Conservation (phyloP, 1,284 basidiomycete species). For the Apiotrichum domesticum region DNA sequence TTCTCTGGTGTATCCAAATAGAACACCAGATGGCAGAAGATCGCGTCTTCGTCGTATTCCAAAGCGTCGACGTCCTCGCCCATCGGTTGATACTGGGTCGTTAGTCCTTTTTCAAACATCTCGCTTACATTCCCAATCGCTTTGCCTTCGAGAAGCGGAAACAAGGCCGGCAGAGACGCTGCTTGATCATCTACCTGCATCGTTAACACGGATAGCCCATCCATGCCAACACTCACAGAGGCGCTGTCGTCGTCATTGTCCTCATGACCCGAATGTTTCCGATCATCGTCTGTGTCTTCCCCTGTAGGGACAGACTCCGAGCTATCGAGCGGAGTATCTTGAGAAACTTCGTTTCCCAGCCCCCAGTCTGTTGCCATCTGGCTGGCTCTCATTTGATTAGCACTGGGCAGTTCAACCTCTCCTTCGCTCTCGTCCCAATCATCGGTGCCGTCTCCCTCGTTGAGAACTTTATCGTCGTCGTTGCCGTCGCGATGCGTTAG, state of each 20-base stretch:
- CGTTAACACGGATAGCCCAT: too few species aligned
- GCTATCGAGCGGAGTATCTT: too few species aligned
- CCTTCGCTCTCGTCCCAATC: constrained; percentile 37
- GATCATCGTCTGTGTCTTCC: constrained; percentile 10
- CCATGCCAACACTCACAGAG: neutral
- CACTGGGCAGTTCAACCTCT: neutral
- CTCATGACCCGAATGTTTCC: constrained; percentile 17
- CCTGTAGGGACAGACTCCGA: too few species aligned
- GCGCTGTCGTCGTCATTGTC: constrained; percentile 3
- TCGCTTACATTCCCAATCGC: too few species aligned
- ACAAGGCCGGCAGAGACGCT: too few species aligned
- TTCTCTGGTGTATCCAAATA: constrained; percentile 77
- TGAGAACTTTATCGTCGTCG: neutral
- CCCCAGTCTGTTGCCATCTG: constrained; percentile 27
- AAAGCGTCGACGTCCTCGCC: constrained; percentile 60
- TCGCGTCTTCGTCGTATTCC: constrained; percentile 64
- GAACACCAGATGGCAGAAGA: constrained; percentile 73
- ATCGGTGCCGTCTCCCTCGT: constrained; percentile 33
- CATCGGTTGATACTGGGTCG: constrained; percentile 49
- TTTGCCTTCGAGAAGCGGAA: too few species aligned
- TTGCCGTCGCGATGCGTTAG: neutral
- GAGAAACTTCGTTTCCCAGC: constrained; percentile 2
- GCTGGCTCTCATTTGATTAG: neutral
- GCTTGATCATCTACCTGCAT: too few species aligned
- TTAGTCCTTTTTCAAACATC: neutral